Evolutionary conservation across 1,139 yeast genomes (phyloP), one percentile per base, ranked within the genome.

Genomic region (Yarrowia galli): DNA sequence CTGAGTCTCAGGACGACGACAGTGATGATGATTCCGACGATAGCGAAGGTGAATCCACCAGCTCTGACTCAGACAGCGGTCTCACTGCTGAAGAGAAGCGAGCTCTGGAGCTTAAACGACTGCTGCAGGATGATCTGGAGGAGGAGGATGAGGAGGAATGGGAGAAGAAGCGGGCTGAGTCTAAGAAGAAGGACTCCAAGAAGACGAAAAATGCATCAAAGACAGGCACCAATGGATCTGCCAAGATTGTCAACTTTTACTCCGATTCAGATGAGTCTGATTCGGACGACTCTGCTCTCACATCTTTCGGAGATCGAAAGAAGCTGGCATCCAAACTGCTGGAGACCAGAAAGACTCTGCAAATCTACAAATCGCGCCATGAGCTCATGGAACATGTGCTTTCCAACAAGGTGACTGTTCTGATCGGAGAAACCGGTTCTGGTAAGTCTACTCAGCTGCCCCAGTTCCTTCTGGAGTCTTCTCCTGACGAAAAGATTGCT

Each of bases 401-500:
- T 13, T 72, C 79, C 13, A 85, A 89, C 73, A 88, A 84, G 70
- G 96, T 92, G 5, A 87, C 93, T 0, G 87, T 95, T 5, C 82
- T 95, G 15, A 89, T 95, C 75, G 99, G 99, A 78, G 99, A 95
- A 75, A 95, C 99, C 0, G 99, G 99, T 58, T 91, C 97, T 0
- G 99, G 99, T 73, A 95, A 95, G 77, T 92, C 98, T 0, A 95
- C 99, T 0, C 99, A 95, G 78, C 80, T 95, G 40, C 92, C 98
- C 0, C 99, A 95, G 77, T 89, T 81, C n/a, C 78, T 95, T 10
- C 74, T 75, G 48, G 78, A 78, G 16, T 67, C 71, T 7, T 70
- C 71, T 22, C 65, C 68, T 51, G 73, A 74, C 40, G 86, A 85
- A 69, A 82, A 85, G 38, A 88, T 95, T 20, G 98, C 97, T 0